These are phyloP conservation scores for Epichloe festucae DNA, from an alignment of 2,329 filamentous ascomycete genomes.

Conservation along the genomic window DNA sequence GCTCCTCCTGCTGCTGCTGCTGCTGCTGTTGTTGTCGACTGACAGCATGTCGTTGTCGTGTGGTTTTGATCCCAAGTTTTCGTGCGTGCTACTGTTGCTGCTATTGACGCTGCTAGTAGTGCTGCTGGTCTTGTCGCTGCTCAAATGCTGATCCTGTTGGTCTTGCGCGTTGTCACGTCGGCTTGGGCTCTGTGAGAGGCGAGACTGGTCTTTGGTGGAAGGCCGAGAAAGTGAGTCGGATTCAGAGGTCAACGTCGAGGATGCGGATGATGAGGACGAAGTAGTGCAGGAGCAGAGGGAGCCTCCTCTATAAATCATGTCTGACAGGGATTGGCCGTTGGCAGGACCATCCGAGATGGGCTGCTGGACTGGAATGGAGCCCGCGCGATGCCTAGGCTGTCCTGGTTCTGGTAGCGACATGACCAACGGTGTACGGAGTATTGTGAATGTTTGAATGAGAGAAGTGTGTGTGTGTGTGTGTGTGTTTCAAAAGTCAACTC, in stretches of 20 bases:
- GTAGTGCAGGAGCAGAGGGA: constrained; percentile 8
- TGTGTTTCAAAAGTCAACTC: constrained; percentile 1
- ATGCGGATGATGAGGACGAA: neutral
- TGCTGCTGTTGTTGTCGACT: constrained; percentile 10
- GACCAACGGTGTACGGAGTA: constrained; percentile 2
- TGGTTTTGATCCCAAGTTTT: neutral
- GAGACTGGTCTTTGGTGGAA: constrained; percentile 1
- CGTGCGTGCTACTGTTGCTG: neutral
- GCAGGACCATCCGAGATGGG: neutral
- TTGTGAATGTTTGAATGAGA: neutral
- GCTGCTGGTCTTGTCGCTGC: neutral
- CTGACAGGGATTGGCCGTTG: neutral
- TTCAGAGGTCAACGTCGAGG: neutral
- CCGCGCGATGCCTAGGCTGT: constrained; percentile 5
- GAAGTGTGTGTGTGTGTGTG: neutral
- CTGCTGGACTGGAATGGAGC: constrained; percentile 10
- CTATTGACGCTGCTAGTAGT: constrained; percentile 1
- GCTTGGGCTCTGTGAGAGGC: neutral
- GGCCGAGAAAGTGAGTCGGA: constrained; percentile 1
- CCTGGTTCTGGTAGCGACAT: constrained; percentile 10
- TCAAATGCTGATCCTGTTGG: constrained; percentile 3
- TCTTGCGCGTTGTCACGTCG: neutral
- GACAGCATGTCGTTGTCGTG: constrained; percentile 17
- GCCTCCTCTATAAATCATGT: constrained; percentile 11
- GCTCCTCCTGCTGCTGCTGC: constrained; percentile 5